These are phyloP conservation scores for Epichloe uncinata DNA, from an alignment of 2,329 filamentous ascomycete species.

Conservation along the genomic window DNA sequence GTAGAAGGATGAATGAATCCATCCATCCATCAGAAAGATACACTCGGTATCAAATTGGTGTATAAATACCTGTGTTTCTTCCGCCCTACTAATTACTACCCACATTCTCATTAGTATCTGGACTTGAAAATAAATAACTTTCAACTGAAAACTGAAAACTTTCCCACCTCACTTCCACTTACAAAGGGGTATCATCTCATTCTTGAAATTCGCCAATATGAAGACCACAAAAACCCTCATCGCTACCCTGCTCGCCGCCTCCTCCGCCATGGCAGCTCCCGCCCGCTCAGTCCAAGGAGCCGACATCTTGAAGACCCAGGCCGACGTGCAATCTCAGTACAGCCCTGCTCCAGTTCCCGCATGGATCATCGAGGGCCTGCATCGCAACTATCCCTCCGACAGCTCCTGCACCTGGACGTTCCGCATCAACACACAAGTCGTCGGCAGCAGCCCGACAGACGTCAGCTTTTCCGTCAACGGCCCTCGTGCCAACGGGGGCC, in stretches of 20 bases:
- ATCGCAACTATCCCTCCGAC: conserved; percentile 27
- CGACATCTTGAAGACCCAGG: no score
- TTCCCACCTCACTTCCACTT: no score
- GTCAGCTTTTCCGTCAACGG: conserved; percentile 28
- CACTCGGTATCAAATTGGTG: no score
- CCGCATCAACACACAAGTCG: conserved; percentile 24
- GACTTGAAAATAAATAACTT: no score
- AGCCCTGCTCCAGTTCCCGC: conserved; percentile 10
- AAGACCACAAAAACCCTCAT: conserved; percentile 28
- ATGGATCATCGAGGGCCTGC: conserved; percentile 29
- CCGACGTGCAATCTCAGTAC: no score
- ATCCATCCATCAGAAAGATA: no score
- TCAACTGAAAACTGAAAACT: no score
- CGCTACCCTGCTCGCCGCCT: conserved; percentile 20
- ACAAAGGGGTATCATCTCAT: background rate
- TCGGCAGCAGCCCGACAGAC: conserved; percentile 12
- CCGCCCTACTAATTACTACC: no score
- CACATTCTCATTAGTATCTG: no score
- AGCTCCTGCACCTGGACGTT: conserved; percentile 32
- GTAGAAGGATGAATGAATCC: no score
- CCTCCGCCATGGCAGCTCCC: conserved; percentile 18
- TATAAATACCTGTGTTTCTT: no score
- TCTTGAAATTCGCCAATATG: conserved; percentile 18
- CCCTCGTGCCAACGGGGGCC: conserved; percentile 24
- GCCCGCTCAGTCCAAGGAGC: no score